These are phyloP conservation scores for Trametes cubensis DNA, from an alignment of 768 basidiomycete genomes.

Conservation along the genomic window DNA sequence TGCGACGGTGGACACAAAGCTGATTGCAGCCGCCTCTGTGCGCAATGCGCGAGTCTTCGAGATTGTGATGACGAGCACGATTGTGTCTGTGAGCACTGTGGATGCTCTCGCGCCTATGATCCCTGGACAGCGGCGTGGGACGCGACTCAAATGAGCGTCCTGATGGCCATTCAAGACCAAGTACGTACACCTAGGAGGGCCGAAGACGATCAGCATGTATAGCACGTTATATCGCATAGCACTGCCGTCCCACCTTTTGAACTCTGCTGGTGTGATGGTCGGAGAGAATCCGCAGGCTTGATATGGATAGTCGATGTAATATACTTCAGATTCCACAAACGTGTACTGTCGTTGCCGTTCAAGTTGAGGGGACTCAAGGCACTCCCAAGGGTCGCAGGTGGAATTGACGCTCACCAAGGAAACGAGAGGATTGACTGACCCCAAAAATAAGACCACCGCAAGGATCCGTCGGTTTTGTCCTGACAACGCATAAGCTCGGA, in stretches of 20 bases:
- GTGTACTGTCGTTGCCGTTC: background rate
- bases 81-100: background rate
- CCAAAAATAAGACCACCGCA: background rate
- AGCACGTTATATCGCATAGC: no score
- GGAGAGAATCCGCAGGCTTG: background rate
- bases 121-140: background rate
- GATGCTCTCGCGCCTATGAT: constrained; percentile 1
- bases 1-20: background rate
- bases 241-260: background rate
- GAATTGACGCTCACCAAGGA: background rate
- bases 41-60: background rate
- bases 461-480: background rate
- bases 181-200: background rate
- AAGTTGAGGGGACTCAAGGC: background rate
- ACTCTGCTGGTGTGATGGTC: background rate
- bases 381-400: background rate
- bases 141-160: no score
- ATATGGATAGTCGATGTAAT: background rate
- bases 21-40: background rate
- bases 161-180: background rate
- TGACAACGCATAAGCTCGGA: constrained; percentile 6
- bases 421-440: background rate
- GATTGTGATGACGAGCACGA: constrained; percentile 5
- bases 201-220: no score
- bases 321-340: background rate